Base-by-base conservation (phyloP, 208 protist genomes). In the Leishmania mexicana region DNA sequence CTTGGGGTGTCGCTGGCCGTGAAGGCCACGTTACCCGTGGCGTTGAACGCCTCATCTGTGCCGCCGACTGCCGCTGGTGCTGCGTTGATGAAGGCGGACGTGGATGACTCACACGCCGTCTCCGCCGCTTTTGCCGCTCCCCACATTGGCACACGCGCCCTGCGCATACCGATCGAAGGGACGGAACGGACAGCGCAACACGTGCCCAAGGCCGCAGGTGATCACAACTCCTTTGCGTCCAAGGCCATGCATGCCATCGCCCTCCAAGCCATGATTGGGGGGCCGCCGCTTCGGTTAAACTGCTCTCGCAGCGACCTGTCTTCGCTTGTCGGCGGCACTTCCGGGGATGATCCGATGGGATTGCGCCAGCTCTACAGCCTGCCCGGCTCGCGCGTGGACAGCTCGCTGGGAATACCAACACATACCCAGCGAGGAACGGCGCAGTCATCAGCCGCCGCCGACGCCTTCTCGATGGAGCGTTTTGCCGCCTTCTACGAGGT, bases 401-500 rank as follows among this genome's bases (percentile, higher is more conserved):
- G 81, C 78, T 76, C 77, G 21, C 21, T 83, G 58, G 76, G 75
- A 28, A 70, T 79, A 5, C 11, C 76, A 13, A 67, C 80, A 8
- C 21, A 68, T 31, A 4, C 60, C 3, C 60, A 67, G 38, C 53
- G 70, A 24, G 62, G 47, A 58, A 10, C 76, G 51, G 13, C 62
- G 58, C 64, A 47, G 57, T 31, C 58, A 40, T 60, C 31, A 21
- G 10, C 57, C 21, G 57, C 21, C n/a, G 81, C 51, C 21, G 75
- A 83, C 42, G 54, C 35, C 67, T 90, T 89, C 78, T 90, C 81
- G n/a, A 86, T 88, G 54, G 81, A 88, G 71, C 83, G 78, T 49
- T 94, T 96, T 79, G 87, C 89, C 31, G 81, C 87, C 45, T 92
- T 97, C 58, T 97, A 91, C 76, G 88, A 94, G 80, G 82, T 86